Conservation (phyloP, 2,329 filamentous ascomycete species). For the Fusarium proliferatum region DNA sequence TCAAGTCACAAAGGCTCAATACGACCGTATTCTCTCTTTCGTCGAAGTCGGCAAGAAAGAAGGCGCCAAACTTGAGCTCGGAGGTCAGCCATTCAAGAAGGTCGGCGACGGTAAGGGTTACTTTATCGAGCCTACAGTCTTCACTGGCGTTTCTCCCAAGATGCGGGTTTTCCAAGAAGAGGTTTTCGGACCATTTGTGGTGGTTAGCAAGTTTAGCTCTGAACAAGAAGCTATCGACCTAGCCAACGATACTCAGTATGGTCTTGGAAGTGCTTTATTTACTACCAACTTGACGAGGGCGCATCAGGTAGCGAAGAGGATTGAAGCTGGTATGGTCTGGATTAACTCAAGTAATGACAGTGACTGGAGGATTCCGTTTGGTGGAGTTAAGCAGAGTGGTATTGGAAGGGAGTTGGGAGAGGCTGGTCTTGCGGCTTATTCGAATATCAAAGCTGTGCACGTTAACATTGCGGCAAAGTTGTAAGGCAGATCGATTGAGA, state of each 20-base stretch:
- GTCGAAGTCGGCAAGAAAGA: slow-evolving; percentile 76
- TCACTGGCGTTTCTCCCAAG: slow-evolving; percentile 54
- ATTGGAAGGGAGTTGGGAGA: slow-evolving; percentile 59
- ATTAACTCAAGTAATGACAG: slow-evolving; percentile 61
- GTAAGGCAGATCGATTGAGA: not conserved
- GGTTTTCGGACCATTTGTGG: slow-evolving; percentile 59
- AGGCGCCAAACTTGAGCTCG: slow-evolving; percentile 73
- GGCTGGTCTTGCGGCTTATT: slow-evolving; percentile 57
- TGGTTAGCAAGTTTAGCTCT: slow-evolving; percentile 55
- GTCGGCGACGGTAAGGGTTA: slow-evolving; percentile 55
- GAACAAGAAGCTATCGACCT: slow-evolving; percentile 56
- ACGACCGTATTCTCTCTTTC: slow-evolving; percentile 76
- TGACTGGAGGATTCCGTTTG: slow-evolving; percentile 58
- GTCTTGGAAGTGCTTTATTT: slow-evolving; percentile 71
- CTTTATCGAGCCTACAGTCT: slow-evolving; percentile 60
- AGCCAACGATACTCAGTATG: slow-evolving; percentile 67
- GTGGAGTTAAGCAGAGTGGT: slow-evolving; percentile 62
- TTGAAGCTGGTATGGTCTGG: slow-evolving; percentile 70
- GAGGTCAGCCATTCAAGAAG: slow-evolving; percentile 59
- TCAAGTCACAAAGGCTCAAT: slow-evolving; percentile 77
- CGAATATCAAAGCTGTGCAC: slow-evolving; percentile 59
- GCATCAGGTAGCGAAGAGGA: slow-evolving; percentile 62
- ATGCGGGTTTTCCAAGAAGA: slow-evolving; percentile 61
- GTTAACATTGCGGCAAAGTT: slow-evolving; percentile 52
- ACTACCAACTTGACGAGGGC: slow-evolving; percentile 65